Conservation (phyloP, 2,329 filamentous ascomycete species). For the Fusarium proliferatum region DNA sequence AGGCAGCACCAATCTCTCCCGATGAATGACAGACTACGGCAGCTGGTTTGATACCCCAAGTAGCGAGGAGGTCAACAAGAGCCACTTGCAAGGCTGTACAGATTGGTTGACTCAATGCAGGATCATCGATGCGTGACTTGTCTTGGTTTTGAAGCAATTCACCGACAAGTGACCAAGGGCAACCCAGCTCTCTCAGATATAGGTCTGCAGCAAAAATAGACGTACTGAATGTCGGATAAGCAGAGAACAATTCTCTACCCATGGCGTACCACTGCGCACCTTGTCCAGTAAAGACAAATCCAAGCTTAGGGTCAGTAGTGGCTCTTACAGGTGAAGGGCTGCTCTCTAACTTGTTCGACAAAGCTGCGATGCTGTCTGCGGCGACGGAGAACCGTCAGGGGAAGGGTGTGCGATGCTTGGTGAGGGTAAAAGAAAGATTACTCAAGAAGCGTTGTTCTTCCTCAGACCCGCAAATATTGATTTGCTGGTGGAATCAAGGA, state of each 20-base stretch:
- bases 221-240: background rate
- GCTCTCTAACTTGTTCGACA: background rate
- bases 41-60: conserved; percentile 44
- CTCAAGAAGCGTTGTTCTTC: conserved; percentile 3
- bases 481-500: background rate
- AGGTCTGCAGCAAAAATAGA: conserved; percentile 3
- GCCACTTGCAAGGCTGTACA: conserved; percentile 66
- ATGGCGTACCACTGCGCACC: conserved; percentile 26
- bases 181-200: background rate
- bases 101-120: conserved; percentile 61
- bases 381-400: background rate
- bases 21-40: conserved; percentile 53
- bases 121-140: conserved; percentile 39
- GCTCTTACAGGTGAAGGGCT: background rate
- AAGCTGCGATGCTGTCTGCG: background rate
- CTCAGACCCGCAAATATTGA: background rate
- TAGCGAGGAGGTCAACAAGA: conserved; percentile 51
- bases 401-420: conserved; percentile 4
- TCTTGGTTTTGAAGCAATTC: background rate
- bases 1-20: conserved; percentile 56
- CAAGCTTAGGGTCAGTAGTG: background rate
- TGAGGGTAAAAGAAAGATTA: conserved; percentile 4
- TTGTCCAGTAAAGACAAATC: conserved; percentile 30
- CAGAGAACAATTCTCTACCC: conserved; percentile 12
- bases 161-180: conserved; percentile 1